Base-by-base conservation (phyloP, 108 stramenopile genomes). In the Fragilaria crotonensis region DNA sequence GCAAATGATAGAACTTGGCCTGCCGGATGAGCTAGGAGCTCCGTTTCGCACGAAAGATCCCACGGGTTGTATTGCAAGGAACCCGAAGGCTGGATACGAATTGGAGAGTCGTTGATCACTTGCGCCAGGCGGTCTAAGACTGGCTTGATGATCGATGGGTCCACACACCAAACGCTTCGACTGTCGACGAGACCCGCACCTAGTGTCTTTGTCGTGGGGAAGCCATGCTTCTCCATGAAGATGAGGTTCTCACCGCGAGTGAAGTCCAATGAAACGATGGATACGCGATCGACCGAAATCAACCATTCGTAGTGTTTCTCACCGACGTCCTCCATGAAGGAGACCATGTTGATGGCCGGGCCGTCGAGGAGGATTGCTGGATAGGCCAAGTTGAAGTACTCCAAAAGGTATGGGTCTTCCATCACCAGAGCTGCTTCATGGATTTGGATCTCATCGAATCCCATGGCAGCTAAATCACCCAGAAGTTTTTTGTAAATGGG, bases 301-400 rank as follows among this genome's bases (percentile, higher is more conserved):
- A 68, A 57, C 83, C 83, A 84, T 54, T 75, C 51, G 75, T 76
- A 84, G 45, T 68, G 20, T 30, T 48, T 33, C 21, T 63, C 11
- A 23, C 76, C 83, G 30, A 84, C 67, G 59, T 80, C 83, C 21
- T 84, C 83, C 59, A 80, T 73, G 67, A 58, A 77, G 2, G 79
- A 63, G 1, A 84, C 83, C 52, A 84, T 64, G 64, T 77, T 70
- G 19, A 79, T 62, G 28, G 11, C 20, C 19, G 22, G 26, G 19
- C 33, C 63, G 21, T 7, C 25, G 17, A 59, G 21, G 17, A 73
- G 52, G 27, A 70, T 67, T 0, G 45, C 30, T 0, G 71, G 63
- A 63, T 73, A 73, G 0, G 52, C 69, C 18, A 20, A 23, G 11
- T 54, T 23, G 47, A 63, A 64, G 11, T 61, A 30, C 1, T 56